A percentile compares a stretch with the other conserved stretches of the same genome.
These are phyloP conservation scores for Cajanus cajan DNA, from an alignment of 306 rosid genomes.

Conservation along the genomic window DNA sequence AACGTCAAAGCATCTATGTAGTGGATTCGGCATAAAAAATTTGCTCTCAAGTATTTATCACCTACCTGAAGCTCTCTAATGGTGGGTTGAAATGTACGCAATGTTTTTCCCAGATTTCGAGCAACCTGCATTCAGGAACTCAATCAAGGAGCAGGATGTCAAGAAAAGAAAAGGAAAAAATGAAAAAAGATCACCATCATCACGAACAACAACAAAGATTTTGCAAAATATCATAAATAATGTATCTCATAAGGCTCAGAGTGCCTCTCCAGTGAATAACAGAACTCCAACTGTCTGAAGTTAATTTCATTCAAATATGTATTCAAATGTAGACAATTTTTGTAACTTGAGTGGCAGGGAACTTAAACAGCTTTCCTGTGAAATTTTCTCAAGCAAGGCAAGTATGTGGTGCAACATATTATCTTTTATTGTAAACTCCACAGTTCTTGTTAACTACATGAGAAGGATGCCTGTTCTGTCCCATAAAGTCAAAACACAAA, in stretches of 20 bases:
- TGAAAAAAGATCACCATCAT: not conserved
- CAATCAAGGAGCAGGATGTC: not conserved
- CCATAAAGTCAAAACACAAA: conserved; percentile 10
- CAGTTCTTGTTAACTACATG: not conserved
- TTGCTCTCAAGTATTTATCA: conserved; percentile 5
- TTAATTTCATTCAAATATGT: conserved; percentile 12
- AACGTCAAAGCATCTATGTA: conserved; percentile 20
- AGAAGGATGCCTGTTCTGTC: not conserved
- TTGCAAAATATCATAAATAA: not conserved
- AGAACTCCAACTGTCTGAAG: not conserved
- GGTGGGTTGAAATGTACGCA: conserved; percentile 97
- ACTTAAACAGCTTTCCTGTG: not conserved
- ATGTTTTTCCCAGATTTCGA: conserved; percentile 85
- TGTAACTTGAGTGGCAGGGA: not conserved
- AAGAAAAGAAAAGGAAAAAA: conserved; percentile 4
- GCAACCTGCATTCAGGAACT: conserved; percentile 73
- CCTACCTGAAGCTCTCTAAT: conserved; percentile 93
- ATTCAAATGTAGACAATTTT: not conserved
- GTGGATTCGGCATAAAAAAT: not conserved
- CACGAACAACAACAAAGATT: not conserved
- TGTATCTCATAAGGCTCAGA: conserved; percentile 11
- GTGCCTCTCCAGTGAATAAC: not conserved
- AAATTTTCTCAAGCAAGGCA: not conserved
- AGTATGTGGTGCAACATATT: not conserved
- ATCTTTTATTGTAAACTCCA: not conserved